phyloP scores from a whole-genome alignment of 2,329 filamentous ascomycete species.

The Aspergillus transmontanensis region DNA sequence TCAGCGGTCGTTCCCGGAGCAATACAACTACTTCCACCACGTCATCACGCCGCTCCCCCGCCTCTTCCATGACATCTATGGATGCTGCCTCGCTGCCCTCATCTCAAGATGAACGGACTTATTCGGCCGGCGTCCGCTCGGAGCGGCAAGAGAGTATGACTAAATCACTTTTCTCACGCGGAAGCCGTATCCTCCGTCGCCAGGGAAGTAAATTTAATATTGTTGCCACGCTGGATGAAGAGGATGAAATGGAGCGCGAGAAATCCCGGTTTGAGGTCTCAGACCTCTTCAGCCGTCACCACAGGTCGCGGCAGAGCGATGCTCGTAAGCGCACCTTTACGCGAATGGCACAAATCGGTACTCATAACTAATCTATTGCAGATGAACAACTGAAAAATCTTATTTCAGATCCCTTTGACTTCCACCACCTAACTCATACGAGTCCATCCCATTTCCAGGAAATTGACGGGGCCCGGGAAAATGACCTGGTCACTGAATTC shows the following conservation, averaged over 20 bases:
- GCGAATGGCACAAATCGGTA: neutral
- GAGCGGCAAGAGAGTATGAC: constrained; percentile 41
- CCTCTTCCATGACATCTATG: constrained; percentile 44
- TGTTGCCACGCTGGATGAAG: constrained; percentile 43
- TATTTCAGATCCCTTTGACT: constrained; percentile 66
- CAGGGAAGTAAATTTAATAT: constrained; percentile 51
- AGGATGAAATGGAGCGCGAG: constrained; percentile 39
- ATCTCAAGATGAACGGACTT: constrained; percentile 36
- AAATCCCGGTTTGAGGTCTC: constrained; percentile 35
- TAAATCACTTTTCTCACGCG: constrained; percentile 45
- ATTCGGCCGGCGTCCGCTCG: constrained; percentile 28
- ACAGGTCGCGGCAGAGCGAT: constrained; percentile 34
- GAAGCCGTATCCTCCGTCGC: constrained; percentile 50
- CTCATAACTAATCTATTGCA: constrained; percentile 21
- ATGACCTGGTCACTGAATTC: constrained; percentile 57
- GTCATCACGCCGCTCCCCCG: constrained; percentile 50
- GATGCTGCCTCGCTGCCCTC: constrained; percentile 33
- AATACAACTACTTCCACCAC: constrained; percentile 55
- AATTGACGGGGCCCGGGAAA: constrained; percentile 54
- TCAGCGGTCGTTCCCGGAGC: constrained; percentile 43
- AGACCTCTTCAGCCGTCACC: constrained; percentile 37
- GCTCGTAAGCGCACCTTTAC: constrained; percentile 35
- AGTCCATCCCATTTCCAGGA: constrained; percentile 56
- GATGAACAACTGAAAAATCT: constrained; percentile 48
- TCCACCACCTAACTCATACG: constrained; percentile 65